phyloP scores from a whole-genome alignment of 1,284 basidiomycete genomes.

The Cutaneotrichosporon sp. region DNA sequence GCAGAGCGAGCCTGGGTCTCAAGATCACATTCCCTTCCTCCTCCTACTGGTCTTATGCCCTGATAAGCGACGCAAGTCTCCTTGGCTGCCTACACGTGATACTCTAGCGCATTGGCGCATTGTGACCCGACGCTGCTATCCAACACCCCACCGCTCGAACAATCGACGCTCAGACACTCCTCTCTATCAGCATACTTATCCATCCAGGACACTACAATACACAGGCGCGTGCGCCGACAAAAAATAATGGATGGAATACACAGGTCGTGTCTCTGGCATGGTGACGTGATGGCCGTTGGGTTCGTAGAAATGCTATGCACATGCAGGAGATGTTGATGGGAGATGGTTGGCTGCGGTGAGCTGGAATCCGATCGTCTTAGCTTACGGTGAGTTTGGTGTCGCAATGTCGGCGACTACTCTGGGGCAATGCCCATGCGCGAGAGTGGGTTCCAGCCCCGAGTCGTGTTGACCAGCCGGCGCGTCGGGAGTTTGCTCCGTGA shows the following conservation, averaged over 20 bases:
- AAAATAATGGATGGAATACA: slow-evolving; percentile 7
- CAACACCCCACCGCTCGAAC: too few species aligned
- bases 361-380: neutral
- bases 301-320: slow-evolving; percentile 4
- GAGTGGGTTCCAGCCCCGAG: slow-evolving; percentile 14
- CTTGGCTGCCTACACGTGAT: neutral
- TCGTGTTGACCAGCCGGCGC: slow-evolving; percentile 6
- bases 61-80: neutral
- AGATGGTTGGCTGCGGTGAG: neutral
- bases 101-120: neutral
- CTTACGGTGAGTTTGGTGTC: neutral
- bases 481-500: slow-evolving; percentile 13
- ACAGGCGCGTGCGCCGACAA: slow-evolving; percentile 5
- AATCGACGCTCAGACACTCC: neutral
- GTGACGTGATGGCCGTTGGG: neutral
- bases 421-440: neutral
- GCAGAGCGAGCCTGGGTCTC: neutral
- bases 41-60: neutral
- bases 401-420: neutral
- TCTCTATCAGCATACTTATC: neutral
- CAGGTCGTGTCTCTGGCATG: slow-evolving; percentile 2
- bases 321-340: neutral
- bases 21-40: neutral
- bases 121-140: neutral
- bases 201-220: slow-evolving; percentile 8